Base-by-base conservation (phyloP, 805 yeast species). In the Danielia oregonensis region DNA sequence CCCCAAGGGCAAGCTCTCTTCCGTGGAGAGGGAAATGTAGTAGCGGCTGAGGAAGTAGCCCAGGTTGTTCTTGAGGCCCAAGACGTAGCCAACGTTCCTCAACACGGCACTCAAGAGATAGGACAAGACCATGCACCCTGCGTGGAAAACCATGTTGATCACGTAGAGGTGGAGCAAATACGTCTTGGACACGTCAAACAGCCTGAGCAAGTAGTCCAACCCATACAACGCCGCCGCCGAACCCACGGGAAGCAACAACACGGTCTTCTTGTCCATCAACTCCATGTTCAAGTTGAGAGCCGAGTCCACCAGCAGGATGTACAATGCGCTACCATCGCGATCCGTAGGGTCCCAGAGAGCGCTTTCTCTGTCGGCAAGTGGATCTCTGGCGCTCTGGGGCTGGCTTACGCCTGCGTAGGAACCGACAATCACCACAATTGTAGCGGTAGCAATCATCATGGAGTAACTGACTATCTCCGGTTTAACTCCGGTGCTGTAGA, bases 181-280 rank as follows among this genome's bases (percentile, higher is more conserved):
- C 8, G 76, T 39, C 7, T 39, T 43, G 4, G 54, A 59, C 7
- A 42, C 42, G 36, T 63, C 59, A 30, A 63, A 43, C 24, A 54
- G 49, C 35, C 60, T 59, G 30, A 71, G 32, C 4, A 52, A 50
- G 35, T 57, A 61, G 46, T 72, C 66, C 24, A 75, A 35, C 0
- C 62, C 60, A 19, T 57, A 38, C 26, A 78, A 53, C n/a, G 46
- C 48, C 13, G 43, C 33, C 6, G 71, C 70, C 4, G 74, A 72
- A 5, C 65, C 10, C 4, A 77, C 36, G 0, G 83, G 82, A 50
- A 74, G 46, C 3, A 55, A 12, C 4, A 65, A 25, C 0, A 72
- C 79, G 29, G 52, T 60, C 32, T 27, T 33, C 10, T 41, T 12
- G 5, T 44, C 48, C 6, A 49, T 17, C 12, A 29, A 12, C 5